Conservation (phyloP, 2,329 filamentous ascomycete species). For the Aspergillus jensenii region DNA sequence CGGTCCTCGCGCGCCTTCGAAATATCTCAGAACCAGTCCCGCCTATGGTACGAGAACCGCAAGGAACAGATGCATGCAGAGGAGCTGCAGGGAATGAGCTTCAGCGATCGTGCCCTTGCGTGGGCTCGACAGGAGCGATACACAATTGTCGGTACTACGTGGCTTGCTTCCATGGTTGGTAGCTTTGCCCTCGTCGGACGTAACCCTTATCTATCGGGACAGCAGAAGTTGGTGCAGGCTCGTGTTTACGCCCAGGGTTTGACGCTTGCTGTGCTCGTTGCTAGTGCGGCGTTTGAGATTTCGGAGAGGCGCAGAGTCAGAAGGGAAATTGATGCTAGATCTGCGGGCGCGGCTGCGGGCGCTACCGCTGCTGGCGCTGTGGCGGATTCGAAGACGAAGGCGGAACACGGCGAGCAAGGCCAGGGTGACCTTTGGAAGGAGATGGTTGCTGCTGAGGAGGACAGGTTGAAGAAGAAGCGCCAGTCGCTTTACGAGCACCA, state of each 20-base stretch:
- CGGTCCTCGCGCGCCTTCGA: constrained; percentile 71
- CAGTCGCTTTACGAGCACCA: constrained; percentile 31
- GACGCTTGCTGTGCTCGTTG: constrained; percentile 79
- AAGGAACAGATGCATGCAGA: constrained; percentile 58
- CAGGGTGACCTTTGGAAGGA: constrained; percentile 85
- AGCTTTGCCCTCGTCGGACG: constrained; percentile 75
- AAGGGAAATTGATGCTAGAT: constrained; percentile 47
- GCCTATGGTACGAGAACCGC: constrained; percentile 64
- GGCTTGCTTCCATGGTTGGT: constrained; percentile 76
- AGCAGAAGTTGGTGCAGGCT: constrained; percentile 90
- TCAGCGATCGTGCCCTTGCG: constrained; percentile 61
- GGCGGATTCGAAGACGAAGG: not conserved
- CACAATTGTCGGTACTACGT: constrained; percentile 76
- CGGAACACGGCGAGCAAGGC: constrained; percentile 72
- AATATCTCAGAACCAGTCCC: constrained; percentile 65
- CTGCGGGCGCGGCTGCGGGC: constrained; percentile 77
- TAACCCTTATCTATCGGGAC: constrained; percentile 69
- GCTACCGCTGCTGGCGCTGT: constrained; percentile 81
- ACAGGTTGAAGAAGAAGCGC: constrained; percentile 44
- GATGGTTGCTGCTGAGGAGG: constrained; percentile 51
- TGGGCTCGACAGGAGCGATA: constrained; percentile 83
- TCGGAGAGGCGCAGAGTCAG: constrained; percentile 73
- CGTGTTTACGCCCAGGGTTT: constrained; percentile 91
- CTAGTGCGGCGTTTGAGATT: constrained; percentile 79
- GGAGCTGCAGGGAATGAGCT: constrained; percentile 56